Base-by-base conservation (phyloP, 768 basidiomycete genomes). In the Boletus sensibilis region DNA sequence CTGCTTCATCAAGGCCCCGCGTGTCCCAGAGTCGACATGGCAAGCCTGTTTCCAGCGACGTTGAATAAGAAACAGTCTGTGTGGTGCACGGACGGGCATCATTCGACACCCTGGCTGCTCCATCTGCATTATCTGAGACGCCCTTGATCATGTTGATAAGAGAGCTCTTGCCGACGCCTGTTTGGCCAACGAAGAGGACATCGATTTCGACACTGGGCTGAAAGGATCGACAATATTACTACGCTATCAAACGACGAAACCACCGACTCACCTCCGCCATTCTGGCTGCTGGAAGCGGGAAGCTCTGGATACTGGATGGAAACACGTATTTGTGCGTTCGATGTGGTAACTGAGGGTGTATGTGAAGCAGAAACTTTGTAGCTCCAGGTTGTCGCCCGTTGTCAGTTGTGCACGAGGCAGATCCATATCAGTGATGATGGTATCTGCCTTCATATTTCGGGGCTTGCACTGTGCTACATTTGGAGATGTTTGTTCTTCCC, bases 121-220 rank as follows among this genome's bases (percentile, higher is more conserved):
- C 18, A 7, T 9, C 0, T 35, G 50, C 11, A 0, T 23, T n/a
- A 20, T 69, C 67, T 37, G 1, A n/a, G 20, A 39, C 9, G 11
- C 50, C 52, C 34, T 41, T 59, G 56, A 68, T 44, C 67, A 68
- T 69, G 27, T 68, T 68, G 50, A 65, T 55, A 23, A 68, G 46
- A 1, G 68, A 39, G 45, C 67, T 68, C 44, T 68, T 68, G 5
- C 67, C 67, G 37, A 64, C 58, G 2, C 67, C 67, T 37, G 67
- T 68, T 43, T 62, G 62, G 25, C 67, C 67, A 31, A 58, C 68
- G 18, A 68, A 60, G 16, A 68, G 35, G 42, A 68, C 52, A 16
- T 68, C 60, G 45, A 56, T 49, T 48, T 57, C 51, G 27, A 23
- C 11, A 16, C 10, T 50, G 29, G 41, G 31, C 67, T 67, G 52